Evolutionary conservation across 202 grass and related monocot genomes (phyloP).

Genomic region (Brachypodium distachyon): DNA sequence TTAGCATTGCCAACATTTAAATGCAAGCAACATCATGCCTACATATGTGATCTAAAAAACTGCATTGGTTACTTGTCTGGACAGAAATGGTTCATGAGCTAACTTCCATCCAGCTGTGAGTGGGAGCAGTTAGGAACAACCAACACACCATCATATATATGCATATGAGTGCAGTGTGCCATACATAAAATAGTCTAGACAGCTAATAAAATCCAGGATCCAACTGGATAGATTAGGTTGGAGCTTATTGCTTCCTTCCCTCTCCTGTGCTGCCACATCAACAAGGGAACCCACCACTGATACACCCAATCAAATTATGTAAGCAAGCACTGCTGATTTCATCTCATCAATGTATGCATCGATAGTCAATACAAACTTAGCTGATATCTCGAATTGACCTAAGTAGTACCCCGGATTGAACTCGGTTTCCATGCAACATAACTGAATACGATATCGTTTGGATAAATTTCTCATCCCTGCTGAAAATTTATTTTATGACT

Average conservation of each 20-base stretch:
- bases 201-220: slow-evolving; percentile 44
- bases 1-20: background rate
- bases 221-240: slow-evolving; percentile 40
- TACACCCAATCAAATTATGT: slow-evolving; percentile 3
- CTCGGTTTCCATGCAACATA: background rate
- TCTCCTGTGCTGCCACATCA: slow-evolving; percentile 12
- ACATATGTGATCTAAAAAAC: background rate
- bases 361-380: background rate
- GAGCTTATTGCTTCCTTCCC: slow-evolving; percentile 23
- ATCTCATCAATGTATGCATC: background rate
- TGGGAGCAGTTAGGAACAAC: slow-evolving; percentile 40
- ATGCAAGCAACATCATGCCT: background rate
- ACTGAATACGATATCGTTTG: slow-evolving; percentile 7
- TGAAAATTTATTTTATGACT: slow-evolving; percentile 28
- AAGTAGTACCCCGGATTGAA: background rate
- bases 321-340: background rate
- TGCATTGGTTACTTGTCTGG: background rate
- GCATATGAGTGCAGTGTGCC: slow-evolving; percentile 19
- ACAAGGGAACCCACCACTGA: slow-evolving; percentile 7
- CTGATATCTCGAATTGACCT: slow-evolving; percentile 10
- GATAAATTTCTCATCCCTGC: background rate
- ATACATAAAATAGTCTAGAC: slow-evolving; percentile 22
- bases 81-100: slow-evolving; percentile 19
- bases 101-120: slow-evolving; percentile 31
- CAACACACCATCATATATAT: slow-evolving; percentile 2